A percentile compares a stretch with the other conserved stretches of the same genome.
These are phyloP conservation scores for Penicillium sp. DNA, from an alignment of 2,329 filamentous ascomycete genomes.

Conservation along the genomic window DNA sequence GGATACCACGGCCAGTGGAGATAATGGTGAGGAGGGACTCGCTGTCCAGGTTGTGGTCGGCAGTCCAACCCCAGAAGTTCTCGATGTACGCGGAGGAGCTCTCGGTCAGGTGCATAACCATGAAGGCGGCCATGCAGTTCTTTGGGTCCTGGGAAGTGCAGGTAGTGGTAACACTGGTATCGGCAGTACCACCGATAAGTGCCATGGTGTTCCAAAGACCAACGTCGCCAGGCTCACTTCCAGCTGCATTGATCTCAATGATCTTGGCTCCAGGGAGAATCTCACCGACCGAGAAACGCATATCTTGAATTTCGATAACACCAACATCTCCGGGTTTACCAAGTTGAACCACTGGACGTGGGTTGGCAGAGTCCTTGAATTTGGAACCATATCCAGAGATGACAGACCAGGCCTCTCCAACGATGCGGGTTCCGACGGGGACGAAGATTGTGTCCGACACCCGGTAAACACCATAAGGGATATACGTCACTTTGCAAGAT, in stretches of 20 bases:
- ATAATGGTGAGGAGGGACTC: conserved; percentile 31
- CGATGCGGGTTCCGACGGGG: conserved; percentile 52
- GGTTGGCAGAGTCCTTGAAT: conserved; percentile 48
- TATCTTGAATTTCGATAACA: conserved; percentile 54
- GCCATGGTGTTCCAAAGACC: conserved; percentile 53
- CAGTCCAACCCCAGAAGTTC: conserved; percentile 55
- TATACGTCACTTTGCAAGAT: conserved; percentile 34
- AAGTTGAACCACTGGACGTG: conserved; percentile 54
- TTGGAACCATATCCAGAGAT: conserved; percentile 52
- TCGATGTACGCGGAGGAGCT: conserved; percentile 56
- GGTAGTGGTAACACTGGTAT: conserved; percentile 40
- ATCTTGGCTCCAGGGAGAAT: conserved; percentile 48
- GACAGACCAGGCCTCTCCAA: conserved; percentile 58
- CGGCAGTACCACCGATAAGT: conserved; percentile 51
- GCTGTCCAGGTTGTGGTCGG: conserved; percentile 53
- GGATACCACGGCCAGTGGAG: conserved; percentile 43
- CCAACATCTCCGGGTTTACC: conserved; percentile 55
- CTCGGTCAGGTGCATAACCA: conserved; percentile 54
- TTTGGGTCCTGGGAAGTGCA: conserved; percentile 40
- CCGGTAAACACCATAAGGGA: conserved; percentile 41
- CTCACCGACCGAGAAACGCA: conserved; percentile 55
- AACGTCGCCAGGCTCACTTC: conserved; percentile 50
- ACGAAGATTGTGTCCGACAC: conserved; percentile 51
- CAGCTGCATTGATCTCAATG: conserved; percentile 56
- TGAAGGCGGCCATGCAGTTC: conserved; percentile 53